These are phyloP conservation scores for Termitomyces sp. DNA, from an alignment of 768 basidiomycete species.

Conservation along the genomic window DNA sequence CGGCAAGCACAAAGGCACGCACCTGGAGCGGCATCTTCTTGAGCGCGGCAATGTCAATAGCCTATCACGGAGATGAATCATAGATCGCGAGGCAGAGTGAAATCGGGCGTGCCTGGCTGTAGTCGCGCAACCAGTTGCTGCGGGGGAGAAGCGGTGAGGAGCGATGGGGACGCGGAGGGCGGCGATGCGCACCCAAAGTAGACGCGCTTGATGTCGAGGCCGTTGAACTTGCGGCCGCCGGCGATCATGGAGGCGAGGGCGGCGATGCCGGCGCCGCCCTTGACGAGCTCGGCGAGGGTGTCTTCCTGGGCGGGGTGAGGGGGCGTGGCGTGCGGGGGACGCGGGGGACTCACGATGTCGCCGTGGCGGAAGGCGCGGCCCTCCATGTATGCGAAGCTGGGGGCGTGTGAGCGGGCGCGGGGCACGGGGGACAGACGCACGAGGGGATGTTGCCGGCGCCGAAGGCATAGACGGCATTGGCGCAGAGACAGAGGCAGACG, in stretches of 20 bases:
- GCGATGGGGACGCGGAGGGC: not conserved
- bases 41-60: slow-evolving; percentile 77
- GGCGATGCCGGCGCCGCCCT: slow-evolving; percentile 45
- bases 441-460: slow-evolving; percentile 87
- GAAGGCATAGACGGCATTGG: slow-evolving; percentile 63
- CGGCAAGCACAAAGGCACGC: slow-evolving; percentile 7
- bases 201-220: slow-evolving; percentile 78
- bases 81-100: not conserved
- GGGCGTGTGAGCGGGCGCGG: not conserved
- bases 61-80: slow-evolving; percentile 38
- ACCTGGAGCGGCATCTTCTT: slow-evolving; percentile 70
- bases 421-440: slow-evolving; percentile 24
- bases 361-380: slow-evolving; percentile 85
- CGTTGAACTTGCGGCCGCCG: slow-evolving; percentile 65
- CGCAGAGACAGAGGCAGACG: slow-evolving; percentile 47
- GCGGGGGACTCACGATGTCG: slow-evolving; percentile 57
- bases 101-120: slow-evolving; percentile 52
- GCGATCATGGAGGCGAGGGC: slow-evolving; percentile 53
- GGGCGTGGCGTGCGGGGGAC: not conserved
- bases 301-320: slow-evolving; percentile 49
- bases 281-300: slow-evolving; percentile 52
- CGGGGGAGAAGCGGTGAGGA: not conserved
- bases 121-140: slow-evolving; percentile 88
- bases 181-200: slow-evolving; percentile 62
- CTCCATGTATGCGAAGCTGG: slow-evolving; percentile 79